Conservation (phyloP, 345 rosid genomes). For the Firmiana major region DNA sequence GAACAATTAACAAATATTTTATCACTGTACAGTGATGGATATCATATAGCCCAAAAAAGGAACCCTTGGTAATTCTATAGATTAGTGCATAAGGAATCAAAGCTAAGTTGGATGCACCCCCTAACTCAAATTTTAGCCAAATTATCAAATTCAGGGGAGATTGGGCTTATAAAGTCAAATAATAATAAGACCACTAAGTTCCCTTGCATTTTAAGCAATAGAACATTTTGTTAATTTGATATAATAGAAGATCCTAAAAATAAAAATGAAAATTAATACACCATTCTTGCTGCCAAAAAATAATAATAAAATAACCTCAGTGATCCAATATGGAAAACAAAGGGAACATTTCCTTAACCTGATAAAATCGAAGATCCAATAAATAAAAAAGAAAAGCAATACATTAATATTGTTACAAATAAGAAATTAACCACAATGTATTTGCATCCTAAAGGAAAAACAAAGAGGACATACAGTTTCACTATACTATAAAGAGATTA, state of each 20-base stretch:
- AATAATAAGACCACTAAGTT: background rate
- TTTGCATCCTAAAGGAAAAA: background rate
- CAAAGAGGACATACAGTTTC: background rate
- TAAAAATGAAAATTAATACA: no score
- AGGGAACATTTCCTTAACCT: no score
- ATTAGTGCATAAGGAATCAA: background rate
- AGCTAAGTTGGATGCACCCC: background rate
- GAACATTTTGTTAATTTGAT: background rate
- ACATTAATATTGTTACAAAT: no score
- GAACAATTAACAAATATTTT: background rate
- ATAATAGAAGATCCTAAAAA: background rate
- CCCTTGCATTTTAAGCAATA: background rate
- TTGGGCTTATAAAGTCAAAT: background rate
- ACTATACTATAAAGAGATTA: background rate
- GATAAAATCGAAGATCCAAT: no score
- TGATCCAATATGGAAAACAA: no score
- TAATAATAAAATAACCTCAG: no score
- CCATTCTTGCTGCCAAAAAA: no score
- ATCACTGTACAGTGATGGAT: background rate
- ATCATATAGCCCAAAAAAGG: background rate
- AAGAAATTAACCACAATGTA: background rate
- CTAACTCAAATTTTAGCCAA: background rate
- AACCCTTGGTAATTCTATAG: background rate
- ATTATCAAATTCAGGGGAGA: background rate
- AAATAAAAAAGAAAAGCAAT: background rate